Evolutionary conservation across 202 grass and related monocot species (phyloP), one percentile per base, ranked within the genome.

Genomic region (Hordeum pubiflorum): DNA sequence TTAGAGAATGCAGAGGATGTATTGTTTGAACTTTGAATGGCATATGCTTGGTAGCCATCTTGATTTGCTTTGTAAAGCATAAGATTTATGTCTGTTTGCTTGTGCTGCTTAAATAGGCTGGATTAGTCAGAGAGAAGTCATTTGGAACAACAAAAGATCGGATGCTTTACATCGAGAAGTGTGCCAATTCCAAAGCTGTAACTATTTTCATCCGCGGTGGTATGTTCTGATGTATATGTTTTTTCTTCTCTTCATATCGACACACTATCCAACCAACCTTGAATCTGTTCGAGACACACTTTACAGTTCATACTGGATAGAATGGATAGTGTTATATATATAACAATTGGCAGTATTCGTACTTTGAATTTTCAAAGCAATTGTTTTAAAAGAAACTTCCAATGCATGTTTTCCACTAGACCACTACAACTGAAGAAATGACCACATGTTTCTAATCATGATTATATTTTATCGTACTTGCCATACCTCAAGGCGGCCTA

Each of bases 201-300:
- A 99, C 96, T 39, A 96, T 96, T 78, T 96, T 99, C 85, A 99
- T 99, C 75, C 96, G 92, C 46, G 96, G 96, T 39, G 96, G 92
- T 99, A 96, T 54, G 86, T 87, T 57, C 31, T 81, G 9, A 74
- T 79, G 15, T 24, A 52, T 67, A 31, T 50, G 65, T 55, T 15
- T 31, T 69, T 60, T 69, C 64, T 5, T 52, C 14, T 56, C 12
- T 69, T 76, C 40, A 43, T 72, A 64, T 38, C 64, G 60, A 48
- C 57, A 18, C 3, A 43, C n/a, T 68, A 58, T 66, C 56, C 26
- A 9, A 65, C 21, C 29, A 78, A 39, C 0, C 12, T 13, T 69
- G 57, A 43, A 69, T 77, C 54, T 54, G 21, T 76, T 20, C 3
- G 43, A 3, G 26, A 27, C 7, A 34, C 9, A 7, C 50, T 72